Evolutionary conservation across 306 rosid species (phyloP), one percentile per base, ranked within the genome.

Genomic region (Vigna mungo): DNA sequence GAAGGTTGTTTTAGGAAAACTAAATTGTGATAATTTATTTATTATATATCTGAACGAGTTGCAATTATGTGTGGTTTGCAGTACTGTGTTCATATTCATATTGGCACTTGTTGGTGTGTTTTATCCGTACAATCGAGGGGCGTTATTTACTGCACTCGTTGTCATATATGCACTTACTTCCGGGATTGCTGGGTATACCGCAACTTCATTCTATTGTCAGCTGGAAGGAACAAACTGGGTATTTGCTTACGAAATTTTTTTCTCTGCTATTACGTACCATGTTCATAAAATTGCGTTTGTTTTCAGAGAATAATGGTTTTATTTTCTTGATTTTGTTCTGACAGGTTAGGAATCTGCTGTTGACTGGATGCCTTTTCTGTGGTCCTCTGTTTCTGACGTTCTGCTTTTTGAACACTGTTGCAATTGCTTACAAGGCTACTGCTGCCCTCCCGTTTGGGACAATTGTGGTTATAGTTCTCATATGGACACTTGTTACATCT

Each of bases 91-190:
- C 86, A 90, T 94, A 70, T 89, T 94, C 79, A 41, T 90, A 64
- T 84, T 94, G 30, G 98, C 97, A 0, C 96, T 94, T 76, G 94
- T 92, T 77, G 98, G 97, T 34, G 95, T 94, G 63, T 94, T 94
- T 78, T 92, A 94, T 84, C 97, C 98, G 0, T 92, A 92, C 95
- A 94, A 94, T 75, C 93, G 96, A 27, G 98, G 98, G 32, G 95
- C 97, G 17, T 61, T 94, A 2, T 92, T 87, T 61, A 94, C 97
- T 12, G 97, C 98, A 72, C 88, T 94, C 59, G 91, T 94, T 68
- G 97, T 92, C 75, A 90, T 92, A 69, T 92, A 94, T 84, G 96
- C 98, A 0, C 97, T 90, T 27, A 94, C 97, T 55, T 94, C 98
- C n/a, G 97, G 95, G 46, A 87, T 94, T 71, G 96, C 98, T 2